A percentile compares a stretch with the other conserved stretches of the same genome.
phyloP scores from a whole-genome alignment of 75 land plant genomes.

The Pinus tabuliformis region DNA sequence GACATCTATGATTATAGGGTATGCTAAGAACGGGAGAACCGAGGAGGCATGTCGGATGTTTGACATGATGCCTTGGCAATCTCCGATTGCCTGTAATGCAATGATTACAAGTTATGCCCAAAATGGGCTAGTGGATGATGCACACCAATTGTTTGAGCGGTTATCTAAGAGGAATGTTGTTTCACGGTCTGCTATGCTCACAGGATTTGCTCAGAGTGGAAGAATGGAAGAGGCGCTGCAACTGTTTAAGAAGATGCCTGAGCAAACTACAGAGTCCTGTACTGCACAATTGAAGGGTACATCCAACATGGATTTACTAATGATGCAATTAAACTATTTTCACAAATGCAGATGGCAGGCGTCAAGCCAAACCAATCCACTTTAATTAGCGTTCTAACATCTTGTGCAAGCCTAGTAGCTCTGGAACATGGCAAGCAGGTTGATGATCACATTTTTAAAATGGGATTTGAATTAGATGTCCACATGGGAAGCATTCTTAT shows the following conservation, averaged over 20 bases:
- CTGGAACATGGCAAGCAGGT: conserved; percentile 13
- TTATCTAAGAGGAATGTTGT: conserved; percentile 32
- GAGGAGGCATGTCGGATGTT: neutral
- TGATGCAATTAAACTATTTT: conserved; percentile 18
- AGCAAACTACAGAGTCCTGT: conserved; percentile 10
- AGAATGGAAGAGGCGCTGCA: conserved; percentile 12
- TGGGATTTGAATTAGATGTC: conserved; percentile 1
- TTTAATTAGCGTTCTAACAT: conserved; percentile 10
- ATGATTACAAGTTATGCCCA: conserved; percentile 17
- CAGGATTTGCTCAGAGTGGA: conserved; percentile 28
- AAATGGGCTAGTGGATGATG: conserved; percentile 23
- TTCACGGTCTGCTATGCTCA: conserved; percentile 56
- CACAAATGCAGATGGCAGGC: conserved; percentile 24
- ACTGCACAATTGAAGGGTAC: conserved; percentile 10
- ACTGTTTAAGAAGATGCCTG: conserved; percentile 5
- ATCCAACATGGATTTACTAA: neutral
- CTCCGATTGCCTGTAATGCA: neutral
- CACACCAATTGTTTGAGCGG: conserved; percentile 37
- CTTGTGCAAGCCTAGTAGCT: conserved; percentile 11
- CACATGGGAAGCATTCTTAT: conserved; percentile 20
- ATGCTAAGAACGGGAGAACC: neutral
- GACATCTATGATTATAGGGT: neutral
- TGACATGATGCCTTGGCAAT: neutral
- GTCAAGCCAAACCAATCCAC: conserved; percentile 21
- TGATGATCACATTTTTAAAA: conserved; percentile 2